Conservation (phyloP, 2,329 filamentous ascomycete species). For the Diaporthe citrichinensis region DNA sequence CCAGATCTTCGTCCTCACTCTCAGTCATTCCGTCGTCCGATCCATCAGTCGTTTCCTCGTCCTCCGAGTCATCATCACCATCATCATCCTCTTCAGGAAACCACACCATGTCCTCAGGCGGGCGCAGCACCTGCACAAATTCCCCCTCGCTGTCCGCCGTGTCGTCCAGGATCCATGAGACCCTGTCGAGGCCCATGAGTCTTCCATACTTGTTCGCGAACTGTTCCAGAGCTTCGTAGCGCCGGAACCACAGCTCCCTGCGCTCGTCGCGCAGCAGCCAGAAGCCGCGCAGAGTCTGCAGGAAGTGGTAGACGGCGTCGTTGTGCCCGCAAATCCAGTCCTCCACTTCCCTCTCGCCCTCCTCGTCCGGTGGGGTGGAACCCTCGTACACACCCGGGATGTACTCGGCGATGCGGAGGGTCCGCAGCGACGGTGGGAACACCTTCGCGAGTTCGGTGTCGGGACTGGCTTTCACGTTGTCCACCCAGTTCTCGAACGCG, state of each 20-base stretch:
- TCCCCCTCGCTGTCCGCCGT: too few species aligned
- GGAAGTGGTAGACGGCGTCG: too few species aligned
- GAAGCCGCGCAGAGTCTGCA: neutral
- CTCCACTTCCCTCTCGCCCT: too few species aligned
- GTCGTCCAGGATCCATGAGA: too few species aligned
- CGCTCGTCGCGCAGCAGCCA: neutral
- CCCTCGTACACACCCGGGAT: neutral
- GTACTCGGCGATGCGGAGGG: conserved; percentile 6
- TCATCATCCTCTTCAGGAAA: neutral
- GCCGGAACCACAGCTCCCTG: conserved; percentile 24
- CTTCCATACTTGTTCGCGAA: neutral
- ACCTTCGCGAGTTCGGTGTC: neutral
- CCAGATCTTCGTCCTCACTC: neutral
- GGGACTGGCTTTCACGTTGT: neutral
- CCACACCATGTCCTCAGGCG: neutral
- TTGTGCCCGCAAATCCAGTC: too few species aligned
- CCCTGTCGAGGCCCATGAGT: neutral
- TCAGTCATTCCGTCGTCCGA: neutral
- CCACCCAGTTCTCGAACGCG: neutral
- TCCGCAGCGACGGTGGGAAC: neutral
- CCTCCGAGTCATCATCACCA: neutral
- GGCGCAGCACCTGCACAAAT: neutral
- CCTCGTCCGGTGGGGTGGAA: too few species aligned
- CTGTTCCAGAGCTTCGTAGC: neutral
- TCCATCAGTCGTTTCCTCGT: neutral